Conservation (phyloP, 169 alveolate species). For the Eimeria tenella region DNA sequence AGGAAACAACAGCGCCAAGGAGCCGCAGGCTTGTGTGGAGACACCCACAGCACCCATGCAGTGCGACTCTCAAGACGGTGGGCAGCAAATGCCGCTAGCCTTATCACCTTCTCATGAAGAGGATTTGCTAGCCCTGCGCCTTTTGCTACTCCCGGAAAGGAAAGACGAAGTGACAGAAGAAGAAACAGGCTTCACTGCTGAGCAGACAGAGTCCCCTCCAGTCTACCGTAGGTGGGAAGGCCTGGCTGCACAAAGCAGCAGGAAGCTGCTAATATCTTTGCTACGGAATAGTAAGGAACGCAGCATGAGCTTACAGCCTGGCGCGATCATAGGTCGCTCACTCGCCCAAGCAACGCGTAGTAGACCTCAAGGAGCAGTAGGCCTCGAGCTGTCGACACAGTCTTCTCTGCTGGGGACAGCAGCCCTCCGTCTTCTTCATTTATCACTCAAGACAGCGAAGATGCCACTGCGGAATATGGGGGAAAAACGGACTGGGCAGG, state of each 20-base stretch:
- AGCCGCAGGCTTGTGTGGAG: background rate
- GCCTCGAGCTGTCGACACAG: slow-evolving; percentile 62
- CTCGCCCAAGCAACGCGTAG: slow-evolving; percentile 68
- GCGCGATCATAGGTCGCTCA: slow-evolving; percentile 72
- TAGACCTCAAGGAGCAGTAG: slow-evolving; percentile 22
- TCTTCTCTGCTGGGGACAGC: slow-evolving; percentile 69
- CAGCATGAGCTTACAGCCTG: slow-evolving; percentile 68
- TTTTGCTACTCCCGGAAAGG: slow-evolving; percentile 14
- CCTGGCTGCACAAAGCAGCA: slow-evolving; percentile 28
- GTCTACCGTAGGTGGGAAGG: background rate
- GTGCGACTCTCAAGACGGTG: background rate
- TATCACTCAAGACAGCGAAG: slow-evolving; percentile 37
- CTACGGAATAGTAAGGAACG: slow-evolving; percentile 11
- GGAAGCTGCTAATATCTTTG: slow-evolving; percentile 50
- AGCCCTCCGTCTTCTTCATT: slow-evolving; percentile 73
- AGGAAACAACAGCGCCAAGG: background rate
- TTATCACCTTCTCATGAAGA: slow-evolving; percentile 31
- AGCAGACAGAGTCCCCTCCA: background rate
- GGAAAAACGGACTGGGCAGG: slow-evolving; percentile 16
- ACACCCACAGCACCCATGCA: background rate
- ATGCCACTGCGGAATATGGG: background rate
- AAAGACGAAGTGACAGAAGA: background rate
- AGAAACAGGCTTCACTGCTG: background rate
- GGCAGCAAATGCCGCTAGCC: background rate
- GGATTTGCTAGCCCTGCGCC: slow-evolving; percentile 42